phyloP scores from a whole-genome alignment of 202 grass and related monocot species.

The Saccharum hybrid region DNA sequence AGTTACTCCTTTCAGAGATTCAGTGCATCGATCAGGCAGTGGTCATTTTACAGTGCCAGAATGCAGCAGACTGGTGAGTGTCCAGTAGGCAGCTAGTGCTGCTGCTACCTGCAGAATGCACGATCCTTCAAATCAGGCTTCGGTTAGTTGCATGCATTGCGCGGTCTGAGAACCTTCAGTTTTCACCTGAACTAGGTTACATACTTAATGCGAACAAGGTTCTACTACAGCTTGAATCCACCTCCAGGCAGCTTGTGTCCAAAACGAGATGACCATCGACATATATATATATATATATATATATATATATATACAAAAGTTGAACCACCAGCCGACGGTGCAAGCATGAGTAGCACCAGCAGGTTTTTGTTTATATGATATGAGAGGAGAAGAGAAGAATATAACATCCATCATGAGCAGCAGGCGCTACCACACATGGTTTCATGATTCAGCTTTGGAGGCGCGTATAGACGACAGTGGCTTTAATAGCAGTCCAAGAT shows the following conservation, averaged over 20 bases:
- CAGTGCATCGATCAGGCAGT: background rate
- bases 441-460: slow-evolving; percentile 47
- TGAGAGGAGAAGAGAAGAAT: background rate
- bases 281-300: background rate
- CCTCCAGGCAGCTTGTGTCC: background rate
- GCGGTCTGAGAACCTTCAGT: background rate
- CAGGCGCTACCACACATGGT: background rate
- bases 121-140: background rate
- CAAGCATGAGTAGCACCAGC: no score
- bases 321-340: background rate
- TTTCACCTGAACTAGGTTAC: background rate
- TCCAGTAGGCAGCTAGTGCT: background rate
- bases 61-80: background rate
- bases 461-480: background rate
- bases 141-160: no score
- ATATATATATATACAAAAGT: no score
- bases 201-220: background rate
- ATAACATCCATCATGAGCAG: background rate
- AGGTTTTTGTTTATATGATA: background rate
- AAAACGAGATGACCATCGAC: background rate
- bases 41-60: background rate
- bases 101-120: background rate
- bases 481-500: slow-evolving; percentile 50
- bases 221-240: background rate
- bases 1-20: no score